Conservation (phyloP, 2,329 filamentous ascomycete species). For the Cryphonectria naterciae region DNA sequence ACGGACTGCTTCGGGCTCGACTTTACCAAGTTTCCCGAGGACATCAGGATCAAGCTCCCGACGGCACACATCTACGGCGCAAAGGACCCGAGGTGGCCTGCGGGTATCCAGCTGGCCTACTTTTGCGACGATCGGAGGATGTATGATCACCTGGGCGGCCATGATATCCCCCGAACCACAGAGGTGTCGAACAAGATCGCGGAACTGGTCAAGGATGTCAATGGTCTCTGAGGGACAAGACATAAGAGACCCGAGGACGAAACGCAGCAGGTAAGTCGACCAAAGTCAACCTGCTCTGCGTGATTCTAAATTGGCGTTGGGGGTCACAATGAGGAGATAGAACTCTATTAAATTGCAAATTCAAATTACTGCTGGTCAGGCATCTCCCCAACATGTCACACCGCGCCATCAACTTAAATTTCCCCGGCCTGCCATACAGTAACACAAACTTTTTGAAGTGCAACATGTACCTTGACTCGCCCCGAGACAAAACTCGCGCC, state of each 20-base stretch:
- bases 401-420: not conserved
- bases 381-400: slow-evolving; percentile 8
- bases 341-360: not conserved
- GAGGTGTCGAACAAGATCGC: slow-evolving; percentile 40
- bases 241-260: not conserved
- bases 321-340: not conserved
- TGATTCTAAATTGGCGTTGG: not conserved
- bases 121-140: slow-evolving; percentile 38
- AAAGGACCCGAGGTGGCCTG: slow-evolving; percentile 43
- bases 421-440: too few species aligned
- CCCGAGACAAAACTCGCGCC: too few species aligned
- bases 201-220: slow-evolving; percentile 33
- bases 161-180: slow-evolving; percentile 44
- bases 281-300: not conserved
- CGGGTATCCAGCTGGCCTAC: slow-evolving; percentile 42
- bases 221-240: not conserved
- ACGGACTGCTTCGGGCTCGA: slow-evolving; percentile 42
- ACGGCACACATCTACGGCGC: slow-evolving; percentile 43
- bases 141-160: slow-evolving; percentile 44
- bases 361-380: not conserved
- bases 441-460: too few species aligned
- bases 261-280: not conserved
- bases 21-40: slow-evolving; percentile 38
- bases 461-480: not conserved
- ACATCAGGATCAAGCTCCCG: slow-evolving; percentile 40